These are phyloP conservation scores for Fragilariopsis cylindrus DNA, from an alignment of 108 stramenopile species.

Conservation along the genomic window DNA sequence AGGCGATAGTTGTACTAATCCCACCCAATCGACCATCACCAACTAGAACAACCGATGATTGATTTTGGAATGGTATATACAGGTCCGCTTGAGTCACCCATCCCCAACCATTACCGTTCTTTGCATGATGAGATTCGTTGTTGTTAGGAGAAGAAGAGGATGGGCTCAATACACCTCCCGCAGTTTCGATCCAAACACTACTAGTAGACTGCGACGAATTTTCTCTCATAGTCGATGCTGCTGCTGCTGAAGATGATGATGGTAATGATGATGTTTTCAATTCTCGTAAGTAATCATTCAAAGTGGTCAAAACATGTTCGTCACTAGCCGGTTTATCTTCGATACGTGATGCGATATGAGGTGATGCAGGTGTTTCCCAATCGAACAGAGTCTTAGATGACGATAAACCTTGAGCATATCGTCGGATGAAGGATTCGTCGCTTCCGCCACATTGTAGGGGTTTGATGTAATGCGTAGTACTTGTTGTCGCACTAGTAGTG, in stretches of 20 bases:
- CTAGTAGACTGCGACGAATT: constrained; percentile 8
- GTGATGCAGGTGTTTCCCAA: constrained; percentile 91
- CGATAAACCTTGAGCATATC: constrained; percentile 22
- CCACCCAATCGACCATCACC: constrained; percentile 95
- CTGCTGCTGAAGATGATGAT: neutral
- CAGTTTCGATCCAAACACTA: constrained; percentile 73
- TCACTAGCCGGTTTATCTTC: constrained; percentile 79
- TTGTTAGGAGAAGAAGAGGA: constrained; percentile 81
- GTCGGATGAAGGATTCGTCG: constrained; percentile 67
- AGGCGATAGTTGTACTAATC: constrained; percentile 77
- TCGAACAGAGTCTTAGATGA: constrained; percentile 65
- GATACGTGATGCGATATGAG: constrained; percentile 78
- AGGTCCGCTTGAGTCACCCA: constrained; percentile 94
- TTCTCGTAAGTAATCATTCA: constrained; percentile 37
- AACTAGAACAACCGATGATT: constrained; percentile 73
- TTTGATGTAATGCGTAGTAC: constrained; percentile 81
- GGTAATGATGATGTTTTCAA: neutral
- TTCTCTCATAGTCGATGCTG: neutral
- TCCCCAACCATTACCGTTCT: constrained; percentile 57
- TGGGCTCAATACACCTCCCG: constrained; percentile 87
- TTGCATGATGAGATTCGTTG: constrained; percentile 31
- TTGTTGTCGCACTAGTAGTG: neutral
- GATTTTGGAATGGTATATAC: constrained; percentile 57
- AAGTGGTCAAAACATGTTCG: constrained; percentile 55
- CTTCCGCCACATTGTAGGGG: constrained; percentile 93